These are phyloP conservation scores for Lactifluus subvellereus DNA, from an alignment of 768 basidiomycete genomes.

Conservation along the genomic window DNA sequence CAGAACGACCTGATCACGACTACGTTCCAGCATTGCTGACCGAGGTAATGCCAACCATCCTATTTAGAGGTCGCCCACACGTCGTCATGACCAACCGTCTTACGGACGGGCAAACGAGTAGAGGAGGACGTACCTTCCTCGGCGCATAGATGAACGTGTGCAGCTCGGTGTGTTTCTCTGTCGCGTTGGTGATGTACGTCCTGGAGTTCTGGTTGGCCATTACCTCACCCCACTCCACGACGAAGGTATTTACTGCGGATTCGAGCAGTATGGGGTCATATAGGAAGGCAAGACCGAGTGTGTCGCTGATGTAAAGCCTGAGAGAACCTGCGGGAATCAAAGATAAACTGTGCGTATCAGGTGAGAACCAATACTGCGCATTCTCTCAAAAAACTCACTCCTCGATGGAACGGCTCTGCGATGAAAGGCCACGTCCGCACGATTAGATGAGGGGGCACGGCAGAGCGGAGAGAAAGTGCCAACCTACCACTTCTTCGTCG, in stretches of 20 bases:
- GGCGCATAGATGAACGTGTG: conserved; percentile 49
- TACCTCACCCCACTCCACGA: conserved; percentile 49
- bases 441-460: not conserved
- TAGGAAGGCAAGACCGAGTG: conserved; percentile 41
- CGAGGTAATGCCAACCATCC: conserved; percentile 22
- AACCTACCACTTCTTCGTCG: conserved; percentile 39
- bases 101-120: not conserved
- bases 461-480: not conserved
- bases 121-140: conserved; percentile 36
- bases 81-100: not conserved
- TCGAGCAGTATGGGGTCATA: conserved; percentile 55
- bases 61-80: not conserved
- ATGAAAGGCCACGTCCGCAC: not conserved
- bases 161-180: conserved; percentile 30
- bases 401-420: conserved; percentile 29
- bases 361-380: not conserved
- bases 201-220: conserved; percentile 32
- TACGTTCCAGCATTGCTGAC: conserved; percentile 15
- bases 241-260: conserved; percentile 35
- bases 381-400: conserved; percentile 2
- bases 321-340: conserved; percentile 28
- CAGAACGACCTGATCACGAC: conserved; percentile 11
- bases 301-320: conserved; percentile 39
- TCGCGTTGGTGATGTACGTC: conserved; percentile 32
- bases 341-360: not conserved